Conservation (phyloP, 1,139 yeast genomes). For the Suhomyces bolitotheri region DNA sequence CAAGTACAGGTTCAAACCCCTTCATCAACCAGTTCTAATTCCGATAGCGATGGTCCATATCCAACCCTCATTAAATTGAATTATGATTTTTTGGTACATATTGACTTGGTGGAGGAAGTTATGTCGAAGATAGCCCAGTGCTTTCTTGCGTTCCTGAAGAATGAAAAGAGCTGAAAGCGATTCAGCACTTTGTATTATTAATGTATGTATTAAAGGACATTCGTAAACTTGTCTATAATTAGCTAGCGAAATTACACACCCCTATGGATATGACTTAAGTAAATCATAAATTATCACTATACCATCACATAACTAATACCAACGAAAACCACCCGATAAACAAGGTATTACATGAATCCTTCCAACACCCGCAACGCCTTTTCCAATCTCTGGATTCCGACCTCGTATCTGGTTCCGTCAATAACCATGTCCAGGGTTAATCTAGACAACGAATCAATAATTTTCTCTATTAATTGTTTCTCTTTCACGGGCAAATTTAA, state of each 20-base stretch:
- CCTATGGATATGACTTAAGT: no score
- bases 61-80: slow-evolving; percentile 34
- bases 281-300: no score
- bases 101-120: slow-evolving; percentile 18
- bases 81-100: slow-evolving; percentile 39
- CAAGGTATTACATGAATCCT: slow-evolving; percentile 54
- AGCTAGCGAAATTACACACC: no score
- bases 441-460: slow-evolving; percentile 80
- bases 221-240: no score
- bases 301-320: not conserved
- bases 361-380: slow-evolving; percentile 82
- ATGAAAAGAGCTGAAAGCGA: slow-evolving; percentile 1
- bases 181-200: slow-evolving; percentile 5
- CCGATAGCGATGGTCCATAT: slow-evolving; percentile 4
- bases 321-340: not conserved
- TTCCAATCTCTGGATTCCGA: slow-evolving; percentile 77
- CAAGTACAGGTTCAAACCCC: slow-evolving; percentile 15
- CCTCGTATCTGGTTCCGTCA: slow-evolving; percentile 75
- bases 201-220: slow-evolving; percentile 4
- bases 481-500: slow-evolving; percentile 76
- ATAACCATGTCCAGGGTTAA: slow-evolving; percentile 87
- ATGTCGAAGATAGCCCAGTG: slow-evolving; percentile 17
- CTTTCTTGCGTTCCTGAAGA: slow-evolving; percentile 11
- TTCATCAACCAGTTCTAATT: slow-evolving; percentile 14
- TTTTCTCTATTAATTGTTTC: slow-evolving; percentile 75